phyloP scores from a whole-genome alignment of 331 rosid species.

The Cydonia oblonga region DNA sequence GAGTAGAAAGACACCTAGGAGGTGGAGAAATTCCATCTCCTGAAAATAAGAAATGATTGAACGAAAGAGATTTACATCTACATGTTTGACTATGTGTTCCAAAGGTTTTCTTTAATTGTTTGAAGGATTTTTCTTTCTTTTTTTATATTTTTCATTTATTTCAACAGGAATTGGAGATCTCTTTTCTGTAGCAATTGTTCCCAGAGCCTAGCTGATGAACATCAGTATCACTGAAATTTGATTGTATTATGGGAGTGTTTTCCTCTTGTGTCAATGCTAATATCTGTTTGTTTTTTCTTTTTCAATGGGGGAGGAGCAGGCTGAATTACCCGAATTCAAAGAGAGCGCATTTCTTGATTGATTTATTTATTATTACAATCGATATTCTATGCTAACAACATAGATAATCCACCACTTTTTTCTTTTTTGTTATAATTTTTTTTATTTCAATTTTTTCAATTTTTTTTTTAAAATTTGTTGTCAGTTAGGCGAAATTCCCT shows the following conservation, averaged over 20 bases:
- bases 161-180: neutral
- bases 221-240: neutral
- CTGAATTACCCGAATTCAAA: neutral
- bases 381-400: no score
- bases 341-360: neutral
- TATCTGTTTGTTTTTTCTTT: neutral
- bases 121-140: neutral
- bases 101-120: neutral
- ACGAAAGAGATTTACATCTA: neutral
- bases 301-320: neutral
- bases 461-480: no score
- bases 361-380: no score
- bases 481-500: no score
- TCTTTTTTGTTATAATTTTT: no score
- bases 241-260: neutral
- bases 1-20: constrained; percentile 54
- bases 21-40: constrained; percentile 97
- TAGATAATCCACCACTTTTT: no score
- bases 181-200: neutral
- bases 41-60: constrained; percentile 1
- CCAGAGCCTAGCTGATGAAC: neutral
- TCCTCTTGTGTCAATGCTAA: neutral
- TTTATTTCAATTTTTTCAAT: no score
- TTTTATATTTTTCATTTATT: neutral
- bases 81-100: constrained; percentile 12